A percentile compares a stretch with the other conserved stretches of the same genome.
phyloP scores from a whole-genome alignment of 345 rosid genomes.

The Gossypium bickii region DNA sequence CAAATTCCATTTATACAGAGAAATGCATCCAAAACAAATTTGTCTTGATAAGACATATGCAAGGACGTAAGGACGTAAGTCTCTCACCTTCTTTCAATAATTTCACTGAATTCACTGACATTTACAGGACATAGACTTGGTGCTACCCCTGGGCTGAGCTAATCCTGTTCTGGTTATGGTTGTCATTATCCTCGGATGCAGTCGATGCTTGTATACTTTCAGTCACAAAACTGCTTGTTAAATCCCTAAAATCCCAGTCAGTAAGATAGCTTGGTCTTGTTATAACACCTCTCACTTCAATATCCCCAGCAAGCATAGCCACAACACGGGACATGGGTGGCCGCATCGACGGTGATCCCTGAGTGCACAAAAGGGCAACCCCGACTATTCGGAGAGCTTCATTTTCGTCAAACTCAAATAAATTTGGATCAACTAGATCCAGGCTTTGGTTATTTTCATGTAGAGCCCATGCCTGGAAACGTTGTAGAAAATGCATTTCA shows the following conservation, averaged over 20 bases:
- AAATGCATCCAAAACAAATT: not conserved
- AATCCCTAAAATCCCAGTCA: not conserved
- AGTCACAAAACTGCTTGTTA: not conserved
- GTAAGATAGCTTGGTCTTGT: not conserved
- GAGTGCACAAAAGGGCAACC: constrained; percentile 47
- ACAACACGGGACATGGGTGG: constrained; percentile 47
- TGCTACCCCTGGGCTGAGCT: not conserved
- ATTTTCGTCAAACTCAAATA: constrained; percentile 30
- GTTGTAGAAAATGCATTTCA: not conserved
- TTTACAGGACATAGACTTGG: not conserved
- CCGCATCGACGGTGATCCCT: constrained; percentile 30
- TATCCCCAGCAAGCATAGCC: constrained; percentile 47
- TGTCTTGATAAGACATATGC: not conserved
- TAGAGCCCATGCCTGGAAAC: constrained; percentile 47
- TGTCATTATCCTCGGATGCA: not conserved
- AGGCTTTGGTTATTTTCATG: constrained; percentile 36
- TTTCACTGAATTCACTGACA: not conserved
- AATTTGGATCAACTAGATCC: constrained; percentile 35
- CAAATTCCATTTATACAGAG: not conserved
- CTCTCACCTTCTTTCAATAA: not conserved
- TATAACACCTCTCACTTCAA: constrained; percentile 34
- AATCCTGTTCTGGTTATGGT: too few relatives aligned
- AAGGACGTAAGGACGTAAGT: not conserved
- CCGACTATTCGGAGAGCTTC: constrained; percentile 41
- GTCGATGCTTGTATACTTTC: too few relatives aligned